Conservation (phyloP, 352 stramenopile species). For the Phytophthora cryptogea region DNA sequence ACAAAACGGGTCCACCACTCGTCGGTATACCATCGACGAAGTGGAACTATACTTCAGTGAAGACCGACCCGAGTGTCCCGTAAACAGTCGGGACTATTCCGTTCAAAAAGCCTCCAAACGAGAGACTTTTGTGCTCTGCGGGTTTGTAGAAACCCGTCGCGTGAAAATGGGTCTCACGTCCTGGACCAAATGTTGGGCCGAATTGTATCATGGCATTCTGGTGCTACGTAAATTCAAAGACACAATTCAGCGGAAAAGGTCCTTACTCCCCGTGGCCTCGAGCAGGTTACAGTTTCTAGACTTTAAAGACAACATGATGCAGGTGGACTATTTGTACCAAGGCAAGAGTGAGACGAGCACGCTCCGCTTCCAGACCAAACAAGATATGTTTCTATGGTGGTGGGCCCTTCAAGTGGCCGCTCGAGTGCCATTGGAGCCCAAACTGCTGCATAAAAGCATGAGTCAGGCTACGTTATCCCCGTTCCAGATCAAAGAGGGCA, state of each 20-base stretch:
- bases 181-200: constrained; percentile 65
- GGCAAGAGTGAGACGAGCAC: constrained; percentile 41
- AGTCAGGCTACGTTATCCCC: constrained; percentile 45
- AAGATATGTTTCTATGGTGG: constrained; percentile 80
- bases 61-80: constrained; percentile 38
- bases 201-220: constrained; percentile 73
- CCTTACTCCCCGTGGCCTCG: constrained; percentile 51
- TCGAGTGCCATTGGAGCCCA: constrained; percentile 45
- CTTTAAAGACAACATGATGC: constrained; percentile 51
- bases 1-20: constrained; percentile 48
- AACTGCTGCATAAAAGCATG: constrained; percentile 56
- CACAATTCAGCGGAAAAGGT: constrained; percentile 60
- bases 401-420: constrained; percentile 71
- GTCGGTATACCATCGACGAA: constrained; percentile 64
- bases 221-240: constrained; percentile 63
- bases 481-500: constrained; percentile 57
- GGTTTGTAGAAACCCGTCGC: constrained; percentile 50
- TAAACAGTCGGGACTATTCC: constrained; percentile 45
- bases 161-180: constrained; percentile 47
- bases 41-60: constrained; percentile 72
- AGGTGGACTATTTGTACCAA: constrained; percentile 69
- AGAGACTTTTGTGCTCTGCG: constrained; percentile 56
- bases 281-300: constrained; percentile 57
- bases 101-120: constrained; percentile 53
- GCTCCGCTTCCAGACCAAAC: constrained; percentile 55